Evolutionary conservation across 2,329 filamentous ascomycete species (phyloP), one percentile per base, ranked within the genome.

Genomic region (Elsinoe arachidis): DNA sequence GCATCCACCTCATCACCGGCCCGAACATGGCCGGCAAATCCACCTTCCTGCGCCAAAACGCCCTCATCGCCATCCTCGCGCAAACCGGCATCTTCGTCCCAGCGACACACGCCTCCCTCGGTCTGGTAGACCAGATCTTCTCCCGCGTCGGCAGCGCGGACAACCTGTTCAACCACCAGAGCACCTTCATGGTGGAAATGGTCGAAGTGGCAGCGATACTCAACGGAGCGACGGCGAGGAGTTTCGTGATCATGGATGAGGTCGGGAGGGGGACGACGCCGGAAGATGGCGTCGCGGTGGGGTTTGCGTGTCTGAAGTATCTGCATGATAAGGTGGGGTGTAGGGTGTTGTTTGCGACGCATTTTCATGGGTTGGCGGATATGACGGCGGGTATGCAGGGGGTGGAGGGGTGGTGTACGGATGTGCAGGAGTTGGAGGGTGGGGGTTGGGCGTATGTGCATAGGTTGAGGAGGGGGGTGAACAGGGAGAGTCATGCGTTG

Each of bases 151-250:
- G 93, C 1, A 95, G 90, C 1, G 93, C 92, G 1, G 95, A 99
- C 70, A 92, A 96, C 69, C 78, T 99, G n/a, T 96, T 88, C 74
- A 83, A 84, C 53, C 88, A 96, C 74, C 91, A 97, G 71, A 96
- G 90, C 55, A 99, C 95, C 0, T 99, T 99, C 72, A 97, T 99
- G 93, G 90, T 97, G 1, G 93, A 99, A 74, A 99, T 99, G 93
- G 80, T 96, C 1, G 93, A 99, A 73, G 96, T 93, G 17, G 91
- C 92, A 1, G 80, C 87, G 23, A 99, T 99, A 55, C 79, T 99
- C 55, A 88, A 86, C 60, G 80, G 88, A 63, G 92, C 93, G 0
- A 97, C 92, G 0, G 74, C 84, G 1, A 80, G 86, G 21, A 93
- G 87, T 0, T 95, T 99, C 65, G 92, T 79, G 60, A 92, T 99